A percentile compares a stretch with the other conserved stretches of the same genome.
Evolutionary conservation across 371 early-diverging fungal genomes (phyloP).

Genomic region (Mucor saturninus): DNA sequence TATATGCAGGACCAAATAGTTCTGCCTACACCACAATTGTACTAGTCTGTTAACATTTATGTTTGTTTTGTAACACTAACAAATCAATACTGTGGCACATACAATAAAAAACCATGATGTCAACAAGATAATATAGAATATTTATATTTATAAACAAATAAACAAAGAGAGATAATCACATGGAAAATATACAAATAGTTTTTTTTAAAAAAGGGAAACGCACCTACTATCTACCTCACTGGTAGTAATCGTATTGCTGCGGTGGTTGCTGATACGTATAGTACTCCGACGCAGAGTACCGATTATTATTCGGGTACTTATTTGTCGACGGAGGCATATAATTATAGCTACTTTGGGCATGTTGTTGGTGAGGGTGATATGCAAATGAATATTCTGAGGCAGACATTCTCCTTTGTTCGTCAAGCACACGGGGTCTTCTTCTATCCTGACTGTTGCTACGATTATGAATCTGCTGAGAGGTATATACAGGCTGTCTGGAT

Average conservation of each 20-base stretch:
- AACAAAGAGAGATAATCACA: not conserved
- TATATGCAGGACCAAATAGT: slow-evolving; percentile 3
- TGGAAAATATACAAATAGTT: not conserved
- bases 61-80: not conserved
- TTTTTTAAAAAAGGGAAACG: not conserved
- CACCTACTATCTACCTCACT: slow-evolving; percentile 1
- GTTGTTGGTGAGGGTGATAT: slow-evolving; percentile 5
- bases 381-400: slow-evolving; percentile 16
- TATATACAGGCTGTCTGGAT: slow-evolving; percentile 5
- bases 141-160: not conserved
- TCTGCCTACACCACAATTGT: not conserved
- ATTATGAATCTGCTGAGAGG: slow-evolving; percentile 4
- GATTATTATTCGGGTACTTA: slow-evolving; percentile 9
- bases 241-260: slow-evolving; percentile 16
- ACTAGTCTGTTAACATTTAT: not conserved
- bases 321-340: not conserved
- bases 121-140: not conserved
- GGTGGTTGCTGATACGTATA: slow-evolving; percentile 13
- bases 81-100: not conserved
- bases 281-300: slow-evolving; percentile 24
- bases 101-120: not conserved
- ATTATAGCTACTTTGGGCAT: not conserved
- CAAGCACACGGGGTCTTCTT: slow-evolving; percentile 9
- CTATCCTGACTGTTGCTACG: slow-evolving; percentile 8
- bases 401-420: slow-evolving; percentile 19